Percentiles rank a stretch among this genome's conserved stretches.
These are phyloP conservation scores for Pseudotulostoma volvatum DNA, from an alignment of 495 filamentous ascomycete species.

Conservation along the genomic window DNA sequence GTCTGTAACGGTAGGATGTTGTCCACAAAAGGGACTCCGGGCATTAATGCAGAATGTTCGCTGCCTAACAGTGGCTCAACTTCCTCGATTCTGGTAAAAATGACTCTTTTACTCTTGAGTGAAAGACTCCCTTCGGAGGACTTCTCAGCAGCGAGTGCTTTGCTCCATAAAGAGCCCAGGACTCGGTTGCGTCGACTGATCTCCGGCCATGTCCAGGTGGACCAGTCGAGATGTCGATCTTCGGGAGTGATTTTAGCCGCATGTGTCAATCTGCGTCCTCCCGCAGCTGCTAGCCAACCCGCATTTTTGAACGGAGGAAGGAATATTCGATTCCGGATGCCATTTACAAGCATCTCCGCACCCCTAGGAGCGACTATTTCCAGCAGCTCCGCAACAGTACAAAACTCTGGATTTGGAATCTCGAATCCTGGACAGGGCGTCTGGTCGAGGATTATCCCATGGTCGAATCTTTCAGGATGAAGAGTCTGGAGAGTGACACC, in stretches of 20 bases:
- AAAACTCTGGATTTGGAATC: conserved; percentile 27
- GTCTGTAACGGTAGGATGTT: conserved; percentile 6
- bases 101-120: conserved; percentile 23
- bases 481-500: conserved; percentile 79
- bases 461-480: conserved; percentile 57
- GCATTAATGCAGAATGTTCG: conserved; percentile 12
- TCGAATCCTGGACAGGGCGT: conserved; percentile 36
- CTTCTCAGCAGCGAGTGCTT: conserved; percentile 15
- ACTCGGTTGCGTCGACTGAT: conserved; percentile 34
- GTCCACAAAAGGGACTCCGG: conserved; percentile 26
- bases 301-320: conserved; percentile 39
- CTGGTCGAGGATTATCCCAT: conserved; percentile 57
- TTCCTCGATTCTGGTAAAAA: conserved; percentile 24
- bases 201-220: conserved; percentile 27
- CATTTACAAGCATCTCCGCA: conserved; percentile 44
- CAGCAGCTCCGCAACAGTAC: conserved; percentile 26
- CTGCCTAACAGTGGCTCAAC: conserved; percentile 13
- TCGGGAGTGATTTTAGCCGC: conserved; percentile 37
- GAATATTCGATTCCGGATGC: conserved; percentile 42
- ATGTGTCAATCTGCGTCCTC: conserved; percentile 14
- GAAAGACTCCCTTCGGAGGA: conserved; percentile 5
- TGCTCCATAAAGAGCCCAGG: conserved; percentile 40
- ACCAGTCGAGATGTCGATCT: conserved; percentile 38
- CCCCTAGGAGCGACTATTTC: conserved; percentile 29
- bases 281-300: conserved; percentile 16